Conservation (phyloP, 768 basidiomycete genomes). For the Galerina marginata region DNA sequence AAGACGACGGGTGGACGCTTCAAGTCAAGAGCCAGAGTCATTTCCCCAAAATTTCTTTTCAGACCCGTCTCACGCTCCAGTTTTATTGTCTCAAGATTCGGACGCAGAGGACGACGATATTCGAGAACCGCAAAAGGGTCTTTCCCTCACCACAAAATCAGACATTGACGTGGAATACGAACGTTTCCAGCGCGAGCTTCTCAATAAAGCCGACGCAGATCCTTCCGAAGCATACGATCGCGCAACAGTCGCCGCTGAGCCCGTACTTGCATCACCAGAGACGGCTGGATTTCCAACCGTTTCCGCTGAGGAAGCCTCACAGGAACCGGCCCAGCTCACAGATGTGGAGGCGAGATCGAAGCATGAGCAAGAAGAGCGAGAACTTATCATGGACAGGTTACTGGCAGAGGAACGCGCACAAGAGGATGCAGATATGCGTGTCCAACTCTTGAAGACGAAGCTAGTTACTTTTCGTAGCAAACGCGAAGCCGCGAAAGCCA, state of each 20-base stretch:
- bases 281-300: conserved; percentile 53
- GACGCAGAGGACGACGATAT: conserved; percentile 42
- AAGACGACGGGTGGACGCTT: conserved; percentile 23
- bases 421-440: conserved; percentile 86
- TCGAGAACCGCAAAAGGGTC: conserved; percentile 15
- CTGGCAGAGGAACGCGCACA: conserved; percentile 86
- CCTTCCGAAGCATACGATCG: conserved; percentile 60
- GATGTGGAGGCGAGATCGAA: conserved; percentile 52
- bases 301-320: conserved; percentile 30
- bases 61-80: conserved; percentile 63
- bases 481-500: conserved; percentile 34
- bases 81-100: conserved; percentile 38
- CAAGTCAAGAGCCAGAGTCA: conserved; percentile 19
- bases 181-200: conserved; percentile 68
- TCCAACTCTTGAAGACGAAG: conserved; percentile 64
- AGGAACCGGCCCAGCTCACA: conserved; percentile 37
- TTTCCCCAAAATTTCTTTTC: conserved; percentile 84
- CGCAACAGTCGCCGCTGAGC: conserved; percentile 76
- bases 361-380: conserved; percentile 74
- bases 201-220: conserved; percentile 45
- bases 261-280: conserved; percentile 56
- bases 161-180: conserved; percentile 75
- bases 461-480: conserved; percentile 60
- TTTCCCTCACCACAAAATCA: conserved; percentile 28
- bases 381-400: conserved; percentile 85